Evolutionary conservation across 352 stramenopile genomes (phyloP), one percentile per base, ranked within the genome.

Genomic region (Globisporangium okanoganense): DNA sequence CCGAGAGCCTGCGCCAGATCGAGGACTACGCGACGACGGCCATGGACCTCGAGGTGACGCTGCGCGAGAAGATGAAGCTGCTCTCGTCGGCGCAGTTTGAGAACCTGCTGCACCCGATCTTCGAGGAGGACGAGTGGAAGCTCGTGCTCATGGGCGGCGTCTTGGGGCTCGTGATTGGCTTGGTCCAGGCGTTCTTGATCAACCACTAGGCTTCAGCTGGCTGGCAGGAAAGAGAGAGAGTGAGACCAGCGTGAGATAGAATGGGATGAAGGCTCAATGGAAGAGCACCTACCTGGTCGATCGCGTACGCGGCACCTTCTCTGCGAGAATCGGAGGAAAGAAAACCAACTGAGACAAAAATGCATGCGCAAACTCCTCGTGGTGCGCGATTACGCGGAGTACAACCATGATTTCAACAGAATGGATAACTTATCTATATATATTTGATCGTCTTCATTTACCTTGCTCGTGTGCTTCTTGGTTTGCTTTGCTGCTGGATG

Each of bases 111-210:
- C 97, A 99, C 66, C 97, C 97, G 12, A 96, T 98, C 18, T 99
- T 99, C 74, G 87, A 99, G 71, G 96, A 99, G 66, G 97, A 99
- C 69, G 97, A 99, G 83, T 97, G 97, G 78, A 98, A 98, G 62
- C 79, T 99, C 3, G 98, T 99, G 70, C 71, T 98, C 51, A 96
- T 99, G 70, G 97, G 97, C 44, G 96, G 95, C 22, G 82, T 94
- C 20, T 79, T 99, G 8, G 97, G 97, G 43, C 71, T 96, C 36
- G 61, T 85, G 14, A 96, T 98, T 51, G 96, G 95, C 40, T 66
- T 97, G 62, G 56, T 97, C n/a, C 95, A 99, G 70, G 81, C 88
- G n/a, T 89, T 94, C 63, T 73, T 92, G 29, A 91, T 95, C 71
- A 88, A 91, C 55, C 79, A 91, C 62, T 93, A 82, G 44, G 38